phyloP scores from a whole-genome alignment of 306 rosid genomes.

The Ceratonia siliqua region DNA sequence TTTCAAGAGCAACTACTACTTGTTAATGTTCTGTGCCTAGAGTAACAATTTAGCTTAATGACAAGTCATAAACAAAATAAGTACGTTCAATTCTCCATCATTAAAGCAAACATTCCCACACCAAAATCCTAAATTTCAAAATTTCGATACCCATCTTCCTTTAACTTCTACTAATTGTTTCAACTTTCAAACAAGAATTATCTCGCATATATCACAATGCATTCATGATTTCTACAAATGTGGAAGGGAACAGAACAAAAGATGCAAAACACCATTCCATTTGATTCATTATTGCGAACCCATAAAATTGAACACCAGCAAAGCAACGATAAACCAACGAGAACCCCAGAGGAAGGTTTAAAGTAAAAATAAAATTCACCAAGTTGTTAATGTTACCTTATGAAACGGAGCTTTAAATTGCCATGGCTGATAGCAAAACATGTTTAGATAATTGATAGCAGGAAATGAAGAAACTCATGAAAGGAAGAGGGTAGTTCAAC shows the following conservation, averaged over 20 bases:
- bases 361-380: neutral
- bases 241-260: neutral
- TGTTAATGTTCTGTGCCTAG: neutral
- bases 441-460: neutral
- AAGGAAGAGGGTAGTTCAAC: neutral
- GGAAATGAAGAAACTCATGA: too few species aligned
- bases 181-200: neutral
- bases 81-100: slow-evolving; percentile 4
- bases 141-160: neutral
- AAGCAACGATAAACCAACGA: neutral
- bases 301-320: neutral
- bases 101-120: slow-evolving; percentile 7
- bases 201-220: neutral
- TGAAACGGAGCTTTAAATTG: neutral
- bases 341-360: neutral
- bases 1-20: slow-evolving; percentile 1
- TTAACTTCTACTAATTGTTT: neutral
- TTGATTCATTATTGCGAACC: neutral
- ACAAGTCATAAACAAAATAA: slow-evolving; percentile 13
- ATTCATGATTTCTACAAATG: slow-evolving; percentile 13
- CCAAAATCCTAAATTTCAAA: slow-evolving; percentile 11
- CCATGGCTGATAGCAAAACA: neutral
- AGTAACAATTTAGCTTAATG: slow-evolving; percentile 3
- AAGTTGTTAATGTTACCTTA: neutral
- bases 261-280: neutral